Percentiles rank a stretch among this genome's conserved stretches.
Conservation (phyloP, 768 basidiomycete species). For the Rhodotorula babjevae region DNA sequence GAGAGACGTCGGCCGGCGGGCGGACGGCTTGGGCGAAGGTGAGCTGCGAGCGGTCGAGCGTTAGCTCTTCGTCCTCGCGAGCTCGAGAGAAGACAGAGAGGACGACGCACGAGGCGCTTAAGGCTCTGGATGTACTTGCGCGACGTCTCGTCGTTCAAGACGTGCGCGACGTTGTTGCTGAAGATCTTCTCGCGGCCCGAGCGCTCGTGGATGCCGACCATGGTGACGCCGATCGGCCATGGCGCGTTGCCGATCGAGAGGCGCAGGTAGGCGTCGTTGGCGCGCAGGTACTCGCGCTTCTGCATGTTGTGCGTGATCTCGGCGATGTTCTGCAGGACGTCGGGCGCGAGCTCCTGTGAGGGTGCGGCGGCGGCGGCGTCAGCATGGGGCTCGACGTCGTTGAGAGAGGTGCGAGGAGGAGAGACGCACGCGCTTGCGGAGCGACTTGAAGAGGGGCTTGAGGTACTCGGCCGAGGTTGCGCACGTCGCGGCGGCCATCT, state of each 20-base stretch:
- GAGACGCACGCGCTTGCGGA: slow-evolving; percentile 75
- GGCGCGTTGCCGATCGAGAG: slow-evolving; percentile 97
- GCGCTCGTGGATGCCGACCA: slow-evolving; percentile 99
- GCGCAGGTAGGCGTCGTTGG: slow-evolving; percentile 94
- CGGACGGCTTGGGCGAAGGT: slow-evolving; percentile 35
- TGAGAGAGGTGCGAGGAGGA: no score
- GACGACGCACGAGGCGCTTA: slow-evolving; percentile 78
- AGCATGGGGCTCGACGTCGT: no score
- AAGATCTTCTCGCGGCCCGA: slow-evolving; percentile 97
- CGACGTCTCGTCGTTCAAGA: slow-evolving; percentile 96
- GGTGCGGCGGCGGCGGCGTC: background rate
- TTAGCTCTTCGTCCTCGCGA: no score
- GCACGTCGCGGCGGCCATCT: slow-evolving; percentile 88
- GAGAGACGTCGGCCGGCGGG: slow-evolving; percentile 29
- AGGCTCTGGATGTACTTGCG: slow-evolving; percentile 97
- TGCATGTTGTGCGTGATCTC: slow-evolving; percentile 96
- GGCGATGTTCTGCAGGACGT: slow-evolving; percentile 77
- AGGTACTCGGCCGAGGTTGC: slow-evolving; percentile 93
- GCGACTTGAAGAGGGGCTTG: slow-evolving; percentile 87
- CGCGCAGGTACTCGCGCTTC: slow-evolving; percentile 84
- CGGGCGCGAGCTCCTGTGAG: slow-evolving; percentile 64
- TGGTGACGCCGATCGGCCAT: slow-evolving; percentile 99
- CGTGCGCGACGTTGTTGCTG: slow-evolving; percentile 93
- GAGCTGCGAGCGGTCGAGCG: slow-evolving; percentile 10
- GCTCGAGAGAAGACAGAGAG: background rate